A percentile compares a stretch with the other conserved stretches of the same genome.
phyloP scores from a whole-genome alignment of 441 rosid genomes.

The Macaranga tanarius region DNA sequence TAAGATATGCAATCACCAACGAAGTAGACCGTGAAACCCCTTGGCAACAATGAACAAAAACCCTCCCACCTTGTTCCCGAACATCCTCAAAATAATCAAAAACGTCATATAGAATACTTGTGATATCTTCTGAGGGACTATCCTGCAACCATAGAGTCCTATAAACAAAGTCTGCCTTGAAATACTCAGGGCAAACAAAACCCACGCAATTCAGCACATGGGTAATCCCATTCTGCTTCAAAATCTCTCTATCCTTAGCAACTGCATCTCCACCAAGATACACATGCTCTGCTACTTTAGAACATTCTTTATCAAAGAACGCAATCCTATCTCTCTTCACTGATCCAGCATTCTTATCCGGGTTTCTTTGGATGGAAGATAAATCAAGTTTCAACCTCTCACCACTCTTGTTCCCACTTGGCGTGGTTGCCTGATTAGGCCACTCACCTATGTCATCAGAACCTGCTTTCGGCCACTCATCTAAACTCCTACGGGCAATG shows the following conservation, averaged over 20 bases:
- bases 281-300: conserved; percentile 90
- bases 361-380: conserved; percentile 66
- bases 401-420: conserved; percentile 69
- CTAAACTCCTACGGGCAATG: conserved; percentile 85
- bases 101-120: conserved; percentile 91
- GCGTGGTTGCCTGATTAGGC: conserved; percentile 88
- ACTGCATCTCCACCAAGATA: conserved; percentile 98
- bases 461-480: conserved; percentile 95
- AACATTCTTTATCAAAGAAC: conserved; percentile 88
- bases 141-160: conserved; percentile 97
- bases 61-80: conserved; percentile 81
- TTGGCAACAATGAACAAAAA: conserved; percentile 95
- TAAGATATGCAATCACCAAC: conserved; percentile 88
- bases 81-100: conserved; percentile 99
- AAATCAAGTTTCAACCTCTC: conserved; percentile 94
- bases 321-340: conserved; percentile 92
- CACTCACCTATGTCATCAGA: conserved; percentile 96
- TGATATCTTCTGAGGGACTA: conserved; percentile 95
- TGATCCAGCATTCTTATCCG: conserved; percentile 66
- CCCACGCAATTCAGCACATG: conserved; percentile 95
- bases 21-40: conserved; percentile 98
- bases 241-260: conserved; percentile 74
- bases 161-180: conserved; percentile 80
- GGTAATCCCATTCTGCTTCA: conserved; percentile 79
- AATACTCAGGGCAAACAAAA: conserved; percentile 94